phyloP scores from a whole-genome alignment of 768 basidiomycete species.

The Phylloporus sp. region DNA sequence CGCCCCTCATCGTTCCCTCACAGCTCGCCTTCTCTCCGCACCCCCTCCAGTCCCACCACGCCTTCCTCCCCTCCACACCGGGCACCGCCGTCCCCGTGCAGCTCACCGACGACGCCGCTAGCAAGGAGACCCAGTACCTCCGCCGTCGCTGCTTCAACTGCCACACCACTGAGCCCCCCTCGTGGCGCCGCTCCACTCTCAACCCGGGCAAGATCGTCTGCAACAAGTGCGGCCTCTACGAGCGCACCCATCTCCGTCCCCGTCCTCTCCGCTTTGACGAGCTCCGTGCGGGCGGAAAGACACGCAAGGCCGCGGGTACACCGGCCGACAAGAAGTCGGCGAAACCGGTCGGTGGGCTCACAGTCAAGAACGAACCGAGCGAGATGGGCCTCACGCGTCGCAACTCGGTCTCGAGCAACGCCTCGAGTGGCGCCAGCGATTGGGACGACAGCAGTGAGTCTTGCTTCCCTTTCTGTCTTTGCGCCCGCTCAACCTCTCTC shows the following conservation, averaged over 20 bases:
- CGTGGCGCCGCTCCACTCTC: slow-evolving; percentile 83
- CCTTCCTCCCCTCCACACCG: slow-evolving; percentile 39
- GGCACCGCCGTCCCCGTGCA: slow-evolving; percentile 58
- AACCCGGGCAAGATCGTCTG: slow-evolving; percentile 92
- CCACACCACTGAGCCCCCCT: slow-evolving; percentile 87
- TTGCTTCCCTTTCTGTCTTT: background rate
- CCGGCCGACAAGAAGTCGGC: slow-evolving; percentile 31
- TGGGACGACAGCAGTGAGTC: slow-evolving; percentile 78
- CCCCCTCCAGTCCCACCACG: slow-evolving; percentile 12
- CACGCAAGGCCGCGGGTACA: slow-evolving; percentile 45
- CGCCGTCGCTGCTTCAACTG: slow-evolving; percentile 88
- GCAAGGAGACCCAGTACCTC: slow-evolving; percentile 88
- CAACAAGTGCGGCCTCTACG: slow-evolving; percentile 91
- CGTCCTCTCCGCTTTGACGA: slow-evolving; percentile 85
- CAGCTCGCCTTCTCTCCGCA: slow-evolving; percentile 39
- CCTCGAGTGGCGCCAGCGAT: slow-evolving; percentile 57
- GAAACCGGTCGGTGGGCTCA: slow-evolving; percentile 33
- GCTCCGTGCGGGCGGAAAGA: slow-evolving; percentile 81
- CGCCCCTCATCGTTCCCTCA: slow-evolving; percentile 55
- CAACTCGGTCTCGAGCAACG: slow-evolving; percentile 56
- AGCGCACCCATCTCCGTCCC: slow-evolving; percentile 81
- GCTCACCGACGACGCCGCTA: slow-evolving; percentile 87
- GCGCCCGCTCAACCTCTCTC: background rate
- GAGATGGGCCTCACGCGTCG: slow-evolving; percentile 53
- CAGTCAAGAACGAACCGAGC: slow-evolving; percentile 62